A percentile compares a stretch with the other conserved stretches of the same genome.
Evolutionary conservation across 2,329 filamentous ascomycete species (phyloP).

Genomic region (Helotiales sp.): DNA sequence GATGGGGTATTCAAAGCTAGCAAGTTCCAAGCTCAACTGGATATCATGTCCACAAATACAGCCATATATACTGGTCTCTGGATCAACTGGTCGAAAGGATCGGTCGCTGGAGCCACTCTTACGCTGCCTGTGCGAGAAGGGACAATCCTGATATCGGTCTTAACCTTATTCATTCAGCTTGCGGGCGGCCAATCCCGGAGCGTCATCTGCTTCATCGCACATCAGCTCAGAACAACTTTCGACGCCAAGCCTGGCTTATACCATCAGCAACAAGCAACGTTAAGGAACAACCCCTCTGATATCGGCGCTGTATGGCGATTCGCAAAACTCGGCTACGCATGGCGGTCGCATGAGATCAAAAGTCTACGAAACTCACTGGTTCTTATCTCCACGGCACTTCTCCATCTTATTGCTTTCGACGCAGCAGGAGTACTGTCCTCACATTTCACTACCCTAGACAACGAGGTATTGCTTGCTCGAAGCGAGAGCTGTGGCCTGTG

Average conservation of each 20-base stretch:
- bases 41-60: neutral
- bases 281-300: neutral
- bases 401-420: neutral
- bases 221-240: neutral
- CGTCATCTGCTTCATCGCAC: neutral
- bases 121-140: neutral
- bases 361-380: neutral
- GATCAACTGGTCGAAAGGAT: neutral
- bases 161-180: neutral
- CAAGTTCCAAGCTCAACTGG: too few relatives aligned
- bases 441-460: neutral
- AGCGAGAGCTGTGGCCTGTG: neutral
- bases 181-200: neutral
- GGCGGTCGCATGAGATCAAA: neutral
- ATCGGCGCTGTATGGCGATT: neutral
- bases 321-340: neutral
- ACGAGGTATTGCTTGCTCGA: neutral
- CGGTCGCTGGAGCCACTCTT: neutral
- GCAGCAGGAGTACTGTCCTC: neutral
- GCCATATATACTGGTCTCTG: neutral
- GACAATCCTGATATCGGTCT: neutral
- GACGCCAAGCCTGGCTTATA: neutral
- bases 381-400: neutral
- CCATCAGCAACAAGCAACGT: neutral
- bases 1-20: too few relatives aligned